Base-by-base conservation (phyloP, 106 monocot species). In the Dendrobium huoshanense region DNA sequence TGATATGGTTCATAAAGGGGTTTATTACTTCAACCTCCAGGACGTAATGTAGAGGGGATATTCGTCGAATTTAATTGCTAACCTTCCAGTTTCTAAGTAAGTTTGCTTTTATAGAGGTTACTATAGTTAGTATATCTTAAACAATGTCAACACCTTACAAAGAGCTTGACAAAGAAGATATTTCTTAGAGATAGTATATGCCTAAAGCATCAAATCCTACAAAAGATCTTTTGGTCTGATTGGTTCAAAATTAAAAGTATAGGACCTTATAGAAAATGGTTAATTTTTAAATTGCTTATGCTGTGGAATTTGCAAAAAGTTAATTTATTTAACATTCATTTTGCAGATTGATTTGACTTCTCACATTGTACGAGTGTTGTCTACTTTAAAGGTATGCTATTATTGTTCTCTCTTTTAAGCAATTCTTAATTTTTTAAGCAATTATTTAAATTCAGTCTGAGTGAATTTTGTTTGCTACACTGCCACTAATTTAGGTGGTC, bases 341-440 rank as follows among this genome's bases (percentile, higher is more conserved):
- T 83, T 25, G 29, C 90, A 93, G 92, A 79, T 93, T 83, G 92
- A 93, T 85, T 82, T 93, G 85, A 83, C 78, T 75, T 93, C 92
- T 24, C 92, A 93, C 55, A 87, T 93, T 68, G 92, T 90, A 7
- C 84, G 92, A 55, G 77, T 81, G 2, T 16, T 90, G 48, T 72
- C 88, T 58, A 81, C 85, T 65, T 79, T 93, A 72, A 93, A 93
- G 93, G 93, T 93, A 68, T 41, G 10, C 33, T 4, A 18, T 37
- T 25, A 73, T 59, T 67, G 4, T 64, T 20, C 7, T 61, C 25
- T 33, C 40, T 58, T 9, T 67, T 20, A 78, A 20, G 0, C 65
- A 40, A 7, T 42, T 82, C 17, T 2, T 76, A 16, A 51, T 67
- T 25, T 54, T 37, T 54, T 3, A 2, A 9, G 3, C 29, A 31